A percentile compares a stretch with the other conserved stretches of the same genome.
Conservation (phyloP, 192 early-diverging fungal species). For the Entophlyctis luteolus region DNA sequence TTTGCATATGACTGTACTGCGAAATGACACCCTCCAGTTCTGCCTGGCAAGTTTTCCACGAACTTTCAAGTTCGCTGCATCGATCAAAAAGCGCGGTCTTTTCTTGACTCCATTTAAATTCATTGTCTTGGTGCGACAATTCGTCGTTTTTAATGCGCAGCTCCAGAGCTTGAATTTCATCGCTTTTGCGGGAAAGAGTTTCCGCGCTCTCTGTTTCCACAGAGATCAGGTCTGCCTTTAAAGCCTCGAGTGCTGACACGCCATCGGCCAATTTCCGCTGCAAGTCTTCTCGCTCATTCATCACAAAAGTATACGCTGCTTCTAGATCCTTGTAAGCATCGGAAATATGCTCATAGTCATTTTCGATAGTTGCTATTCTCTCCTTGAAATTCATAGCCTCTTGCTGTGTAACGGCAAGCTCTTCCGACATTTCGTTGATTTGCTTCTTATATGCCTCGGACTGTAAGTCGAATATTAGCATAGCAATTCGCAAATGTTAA, state of each 20-base stretch:
- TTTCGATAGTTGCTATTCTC: neutral
- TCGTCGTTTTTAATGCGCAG: neutral
- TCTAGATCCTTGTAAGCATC: neutral
- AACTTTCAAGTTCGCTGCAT: neutral
- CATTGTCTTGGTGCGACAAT: neutral
- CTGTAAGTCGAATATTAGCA: neutral
- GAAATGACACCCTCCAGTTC: slow-evolving; percentile 12
- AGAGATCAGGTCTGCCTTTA: slow-evolving; percentile 2
- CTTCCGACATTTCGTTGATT: neutral
- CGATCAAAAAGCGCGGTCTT: neutral
- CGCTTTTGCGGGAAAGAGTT: slow-evolving; percentile 1
- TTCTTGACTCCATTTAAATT: neutral
- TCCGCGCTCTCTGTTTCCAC: neutral
- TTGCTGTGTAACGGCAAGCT: neutral
- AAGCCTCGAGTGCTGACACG: slow-evolving; percentile 1
- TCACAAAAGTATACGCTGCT: neutral
- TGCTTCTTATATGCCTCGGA: neutral
- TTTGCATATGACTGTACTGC: too few species aligned
- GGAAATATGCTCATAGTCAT: too few species aligned
- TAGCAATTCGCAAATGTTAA: neutral
- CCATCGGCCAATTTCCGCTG: slow-evolving; percentile 15
- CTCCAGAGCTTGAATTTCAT: slow-evolving; percentile 2
- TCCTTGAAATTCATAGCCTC: neutral
- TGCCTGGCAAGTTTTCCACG: slow-evolving; percentile 2
- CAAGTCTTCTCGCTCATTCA: slow-evolving; percentile 14